Evolutionary conservation across 1,284 basidiomycete species (phyloP).

Genomic region (Malassezia sympodialis): DNA sequence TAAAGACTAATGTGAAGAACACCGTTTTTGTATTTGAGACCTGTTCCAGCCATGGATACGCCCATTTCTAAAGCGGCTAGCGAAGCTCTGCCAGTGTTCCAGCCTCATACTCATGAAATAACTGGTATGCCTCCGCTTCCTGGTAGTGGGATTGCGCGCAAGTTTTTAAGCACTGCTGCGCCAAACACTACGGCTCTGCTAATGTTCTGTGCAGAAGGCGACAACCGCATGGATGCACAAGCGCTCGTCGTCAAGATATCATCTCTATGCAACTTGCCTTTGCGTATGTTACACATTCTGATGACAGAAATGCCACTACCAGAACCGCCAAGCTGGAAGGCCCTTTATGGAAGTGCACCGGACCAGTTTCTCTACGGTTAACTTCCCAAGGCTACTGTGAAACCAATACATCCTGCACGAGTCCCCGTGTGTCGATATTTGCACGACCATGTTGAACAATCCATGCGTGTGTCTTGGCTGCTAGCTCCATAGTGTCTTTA

Average conservation of each 20-base stretch:
- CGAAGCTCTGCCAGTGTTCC: background rate
- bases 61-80: conserved; percentile 3
- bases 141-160: conserved; percentile 20
- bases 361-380: conserved; percentile 5
- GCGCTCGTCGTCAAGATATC: conserved; percentile 6
- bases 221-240: conserved; percentile 35
- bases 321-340: conserved; percentile 11
- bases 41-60: background rate
- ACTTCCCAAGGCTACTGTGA: background rate
- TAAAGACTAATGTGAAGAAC: conserved; percentile 11
- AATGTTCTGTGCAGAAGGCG: conserved; percentile 35
- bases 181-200: conserved; percentile 18
- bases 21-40: conserved; percentile 15
- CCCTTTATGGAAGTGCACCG: conserved; percentile 6
- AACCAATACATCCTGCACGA: conserved; percentile 2
- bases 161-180: conserved; percentile 13
- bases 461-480: conserved; percentile 47
- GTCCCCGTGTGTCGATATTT: background rate
- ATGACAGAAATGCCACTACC: background rate
- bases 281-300: background rate
- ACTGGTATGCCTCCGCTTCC: conserved; percentile 23
- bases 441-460: conserved; percentile 10
- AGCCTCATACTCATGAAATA: background rate
- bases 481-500: conserved; percentile 56
- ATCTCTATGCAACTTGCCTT: background rate